Evolutionary conservation across 2,329 filamentous ascomycete species (phyloP), one percentile per base, ranked within the genome.

Genomic region (Juglanconis oblonga): DNA sequence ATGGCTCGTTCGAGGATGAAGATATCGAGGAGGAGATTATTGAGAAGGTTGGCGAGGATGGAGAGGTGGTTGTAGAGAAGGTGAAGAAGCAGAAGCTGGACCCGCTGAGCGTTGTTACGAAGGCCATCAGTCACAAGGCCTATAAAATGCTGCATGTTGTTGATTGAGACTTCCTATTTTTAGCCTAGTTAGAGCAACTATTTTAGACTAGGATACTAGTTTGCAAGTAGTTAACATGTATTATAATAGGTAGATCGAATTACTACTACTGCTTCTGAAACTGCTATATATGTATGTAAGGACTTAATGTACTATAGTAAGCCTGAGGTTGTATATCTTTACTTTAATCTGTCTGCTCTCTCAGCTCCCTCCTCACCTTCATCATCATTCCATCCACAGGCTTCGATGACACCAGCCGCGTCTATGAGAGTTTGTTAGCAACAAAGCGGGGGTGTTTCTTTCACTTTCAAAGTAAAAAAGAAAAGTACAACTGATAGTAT

Each of bases 91-190:
- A 65, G 36, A 76, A 75, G 69, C 71, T 76, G 59, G 76, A 83
- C 60, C 77, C 82, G 1, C 56, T 79, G 40, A 66, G 54, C 5
- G 68, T 76, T 9, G 73, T 86, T 44, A 77, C 73, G 66, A 84
- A 79, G 73, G 79, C 80, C 0, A 77, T 85, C 29, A 71, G 74
- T 2, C 81, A 85, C 64, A 77, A 80, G 64, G 80, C 80, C 2
- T 86, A 85, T 65, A 72, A 74, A 1, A 84, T 85, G 81, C 66
- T 87, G 57, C 72, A 74, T 66, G 79, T 87, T 31, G 64, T 84
- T 29, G 83, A 87, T 65, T 87, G 67, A 70, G 14, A 7, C 13
- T 40, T 13, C 36, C 36, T 24, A 24, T 24, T 24, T 24, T 24
- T 24, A 24, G 24, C 24, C 24, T 24, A 24, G 24, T 24, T 24